Evolutionary conservation across 1,139 yeast species (phyloP).

Genomic region (Candida frijolesensis): DNA sequence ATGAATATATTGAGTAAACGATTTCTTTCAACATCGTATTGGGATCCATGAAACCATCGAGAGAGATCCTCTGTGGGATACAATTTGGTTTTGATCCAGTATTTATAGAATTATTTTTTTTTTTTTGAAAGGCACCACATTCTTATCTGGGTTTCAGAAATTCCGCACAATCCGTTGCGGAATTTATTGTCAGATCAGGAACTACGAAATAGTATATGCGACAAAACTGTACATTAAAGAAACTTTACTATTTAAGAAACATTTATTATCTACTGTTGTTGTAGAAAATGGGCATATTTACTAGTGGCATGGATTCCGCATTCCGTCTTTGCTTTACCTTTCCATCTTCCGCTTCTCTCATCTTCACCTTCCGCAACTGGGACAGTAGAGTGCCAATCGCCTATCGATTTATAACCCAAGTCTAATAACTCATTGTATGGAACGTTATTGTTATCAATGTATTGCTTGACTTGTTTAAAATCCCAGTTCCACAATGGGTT

Average conservation of each 20-base stretch:
- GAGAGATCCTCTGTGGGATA: not conserved
- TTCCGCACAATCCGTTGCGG: not conserved
- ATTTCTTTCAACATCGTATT: slow-evolving; percentile 5
- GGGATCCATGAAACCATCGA: not conserved
- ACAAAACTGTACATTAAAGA: not conserved
- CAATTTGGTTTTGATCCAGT: not conserved
- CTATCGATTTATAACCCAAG: slow-evolving; percentile 86
- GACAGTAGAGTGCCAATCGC: slow-evolving; percentile 93
- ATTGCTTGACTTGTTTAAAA: slow-evolving; percentile 68
- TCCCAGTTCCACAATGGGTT: slow-evolving; percentile 90
- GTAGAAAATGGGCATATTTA: slow-evolving; percentile 63
- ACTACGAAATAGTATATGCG: not conserved
- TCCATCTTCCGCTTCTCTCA: slow-evolving; percentile 96
- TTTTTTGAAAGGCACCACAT: not conserved
- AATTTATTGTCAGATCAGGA: not conserved
- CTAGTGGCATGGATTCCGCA: slow-evolving; percentile 92
- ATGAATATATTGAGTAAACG: not conserved
- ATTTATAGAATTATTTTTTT: not conserved
- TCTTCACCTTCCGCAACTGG: slow-evolving; percentile 93
- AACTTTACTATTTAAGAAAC: not conserved
- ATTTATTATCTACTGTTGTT: not conserved
- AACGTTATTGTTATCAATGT: slow-evolving; percentile 68
- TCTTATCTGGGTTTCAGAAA: not conserved
- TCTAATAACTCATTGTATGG: slow-evolving; percentile 87
- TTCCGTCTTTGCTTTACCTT: slow-evolving; percentile 88